Evolutionary conservation across 164 flowering plant species (phyloP).

Genomic region (Kingdonia uniflora): DNA sequence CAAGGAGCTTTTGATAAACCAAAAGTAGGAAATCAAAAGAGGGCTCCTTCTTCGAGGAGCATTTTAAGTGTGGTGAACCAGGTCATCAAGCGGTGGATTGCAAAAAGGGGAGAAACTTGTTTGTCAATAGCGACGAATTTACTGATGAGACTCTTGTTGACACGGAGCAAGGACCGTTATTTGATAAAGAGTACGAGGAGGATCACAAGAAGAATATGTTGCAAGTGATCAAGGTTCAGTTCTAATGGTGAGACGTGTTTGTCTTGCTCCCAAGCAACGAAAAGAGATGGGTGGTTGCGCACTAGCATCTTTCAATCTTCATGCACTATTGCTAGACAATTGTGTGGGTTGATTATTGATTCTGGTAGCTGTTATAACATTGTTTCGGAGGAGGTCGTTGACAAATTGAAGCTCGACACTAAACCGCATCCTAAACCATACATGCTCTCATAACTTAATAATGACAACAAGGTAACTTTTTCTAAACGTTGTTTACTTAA

Average conservation of each 20-base stretch:
- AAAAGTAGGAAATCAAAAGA: neutral
- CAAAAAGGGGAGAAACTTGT: neutral
- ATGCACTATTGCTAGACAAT: neutral
- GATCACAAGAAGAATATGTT: neutral
- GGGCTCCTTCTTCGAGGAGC: neutral
- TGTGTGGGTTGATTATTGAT: constrained; percentile 12
- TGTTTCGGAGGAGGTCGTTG: constrained; percentile 2
- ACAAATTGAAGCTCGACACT: neutral
- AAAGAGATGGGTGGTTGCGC: neutral
- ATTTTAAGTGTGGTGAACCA: neutral
- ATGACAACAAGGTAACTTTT: constrained; percentile 3
- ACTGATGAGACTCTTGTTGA: neutral
- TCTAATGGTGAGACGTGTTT: neutral
- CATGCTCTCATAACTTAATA: constrained; percentile 3
- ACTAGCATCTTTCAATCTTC: neutral
- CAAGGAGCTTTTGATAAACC: too few species aligned
- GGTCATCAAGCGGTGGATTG: neutral
- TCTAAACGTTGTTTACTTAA: constrained; percentile 4
- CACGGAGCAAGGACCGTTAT: too few species aligned
- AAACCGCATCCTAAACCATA: constrained; percentile 12
- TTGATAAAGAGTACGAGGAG: too few species aligned
- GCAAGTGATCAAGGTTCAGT: neutral
- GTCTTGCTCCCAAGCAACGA: neutral
- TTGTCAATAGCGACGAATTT: neutral
- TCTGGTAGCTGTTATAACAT: constrained; percentile 16